phyloP scores from a whole-genome alignment of 371 early-diverging fungal genomes.

The Dipsacomyces acuminosporus region DNA sequence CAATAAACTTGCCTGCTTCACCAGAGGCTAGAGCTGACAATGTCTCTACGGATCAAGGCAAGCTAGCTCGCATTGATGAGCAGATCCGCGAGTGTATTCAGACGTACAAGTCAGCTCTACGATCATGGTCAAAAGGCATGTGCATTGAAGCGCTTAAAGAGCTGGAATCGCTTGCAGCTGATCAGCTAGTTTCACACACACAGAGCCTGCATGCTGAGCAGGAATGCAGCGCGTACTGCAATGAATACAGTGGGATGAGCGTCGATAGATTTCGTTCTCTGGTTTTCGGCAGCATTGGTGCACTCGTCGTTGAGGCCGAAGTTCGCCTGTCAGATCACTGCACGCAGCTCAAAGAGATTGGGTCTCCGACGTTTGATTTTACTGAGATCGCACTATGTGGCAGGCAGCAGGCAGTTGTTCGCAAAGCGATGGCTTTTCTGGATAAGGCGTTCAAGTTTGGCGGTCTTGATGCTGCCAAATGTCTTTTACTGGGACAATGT shows the following conservation, averaged over 20 bases:
- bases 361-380: neutral
- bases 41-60: too few relatives aligned
- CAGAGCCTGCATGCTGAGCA: constrained; percentile 51
- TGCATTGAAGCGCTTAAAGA: neutral
- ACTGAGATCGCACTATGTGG: neutral
- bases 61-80: too few relatives aligned
- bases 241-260: constrained; percentile 30
- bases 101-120: too few relatives aligned
- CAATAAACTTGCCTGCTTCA: too few relatives aligned
- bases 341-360: neutral
- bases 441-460: constrained; percentile 11
- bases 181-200: constrained; percentile 48
- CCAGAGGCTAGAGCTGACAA: too few relatives aligned
- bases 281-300: constrained; percentile 13
- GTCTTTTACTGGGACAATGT: constrained; percentile 26
- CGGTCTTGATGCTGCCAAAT: constrained; percentile 2
- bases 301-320: constrained; percentile 1
- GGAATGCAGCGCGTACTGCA: constrained; percentile 35
- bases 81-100: too few relatives aligned
- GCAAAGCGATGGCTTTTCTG: constrained; percentile 6
- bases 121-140: neutral
- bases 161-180: neutral
- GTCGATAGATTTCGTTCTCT: constrained; percentile 22
- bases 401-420: neutral
- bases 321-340: neutral